phyloP scores from a whole-genome alignment of 2,329 filamentous ascomycete genomes.

The Venturia carpophila region DNA sequence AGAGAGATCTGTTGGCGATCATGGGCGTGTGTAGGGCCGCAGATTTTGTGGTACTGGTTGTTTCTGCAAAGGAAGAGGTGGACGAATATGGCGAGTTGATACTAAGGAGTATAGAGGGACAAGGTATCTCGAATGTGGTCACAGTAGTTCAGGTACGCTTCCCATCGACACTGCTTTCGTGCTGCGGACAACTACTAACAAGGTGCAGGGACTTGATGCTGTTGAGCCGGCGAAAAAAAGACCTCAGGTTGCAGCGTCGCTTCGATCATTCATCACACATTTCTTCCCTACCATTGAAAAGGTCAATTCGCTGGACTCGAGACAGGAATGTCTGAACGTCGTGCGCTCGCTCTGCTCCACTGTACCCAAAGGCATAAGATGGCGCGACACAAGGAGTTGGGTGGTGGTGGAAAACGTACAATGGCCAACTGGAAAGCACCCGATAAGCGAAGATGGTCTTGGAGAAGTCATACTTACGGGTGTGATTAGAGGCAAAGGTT shows the following conservation, averaged over 20 bases:
- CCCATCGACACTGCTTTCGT: not conserved
- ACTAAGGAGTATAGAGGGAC: constrained; percentile 78
- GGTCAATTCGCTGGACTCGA: constrained; percentile 76
- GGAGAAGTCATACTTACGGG: constrained; percentile 70
- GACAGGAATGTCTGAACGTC: constrained; percentile 85
- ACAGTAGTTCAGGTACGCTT: constrained; percentile 58
- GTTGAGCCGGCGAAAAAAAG: constrained; percentile 74
- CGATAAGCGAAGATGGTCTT: constrained; percentile 41
- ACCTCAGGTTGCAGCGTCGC: constrained; percentile 65
- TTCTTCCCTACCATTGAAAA: constrained; percentile 92
- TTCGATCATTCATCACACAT: constrained; percentile 88
- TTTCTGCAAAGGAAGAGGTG: constrained; percentile 76
- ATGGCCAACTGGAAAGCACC: constrained; percentile 50
- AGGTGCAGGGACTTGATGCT: constrained; percentile 53
- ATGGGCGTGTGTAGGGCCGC: constrained; percentile 81
- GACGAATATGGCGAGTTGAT: constrained; percentile 79
- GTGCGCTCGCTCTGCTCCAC: constrained; percentile 87
- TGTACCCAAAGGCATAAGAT: constrained; percentile 86
- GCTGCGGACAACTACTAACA: not conserved
- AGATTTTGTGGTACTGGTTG: constrained; percentile 81
- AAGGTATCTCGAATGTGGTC: constrained; percentile 89
- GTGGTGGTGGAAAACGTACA: constrained; percentile 79
- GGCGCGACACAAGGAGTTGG: constrained; percentile 94
- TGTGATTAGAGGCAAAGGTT: constrained; percentile 71
- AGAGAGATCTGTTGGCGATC: constrained; percentile 65